A percentile compares a stretch with the other conserved stretches of the same genome.
phyloP scores from a whole-genome alignment of 2,329 filamentous ascomycete species.

The Penicillium decumbens region DNA sequence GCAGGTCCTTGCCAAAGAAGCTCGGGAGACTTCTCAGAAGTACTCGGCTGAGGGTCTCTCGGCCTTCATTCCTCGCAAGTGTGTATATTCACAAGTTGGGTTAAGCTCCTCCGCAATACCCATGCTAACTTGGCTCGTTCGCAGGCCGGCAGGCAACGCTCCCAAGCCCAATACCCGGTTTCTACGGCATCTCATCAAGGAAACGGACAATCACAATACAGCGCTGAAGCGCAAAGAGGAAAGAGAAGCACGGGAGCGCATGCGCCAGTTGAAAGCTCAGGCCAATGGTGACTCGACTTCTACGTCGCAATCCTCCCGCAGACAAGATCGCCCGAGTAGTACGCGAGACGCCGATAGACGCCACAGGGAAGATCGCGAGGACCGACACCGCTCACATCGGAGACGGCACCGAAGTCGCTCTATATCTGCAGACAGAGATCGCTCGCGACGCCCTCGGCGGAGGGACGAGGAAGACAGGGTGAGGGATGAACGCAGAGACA shows the following conservation, averaged over 20 bases:
- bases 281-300: constrained; percentile 21
- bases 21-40: constrained; percentile 65
- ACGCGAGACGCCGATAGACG: constrained; percentile 18
- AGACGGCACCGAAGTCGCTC: constrained; percentile 29
- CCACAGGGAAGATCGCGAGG: constrained; percentile 20
- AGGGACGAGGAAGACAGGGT: constrained; percentile 18
- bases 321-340: constrained; percentile 29
- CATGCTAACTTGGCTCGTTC: constrained; percentile 8
- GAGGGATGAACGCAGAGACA: constrained; percentile 15
- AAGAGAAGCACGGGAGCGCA: constrained; percentile 67
- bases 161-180: constrained; percentile 92
- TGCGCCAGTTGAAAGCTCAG: constrained; percentile 55
- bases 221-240: constrained; percentile 79
- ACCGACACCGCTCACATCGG: constrained; percentile 26
- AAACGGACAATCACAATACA: constrained; percentile 84
- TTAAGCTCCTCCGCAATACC: neutral
- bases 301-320: constrained; percentile 31
- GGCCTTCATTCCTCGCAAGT: constrained; percentile 58
- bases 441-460: constrained; percentile 22
- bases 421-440: constrained; percentile 23
- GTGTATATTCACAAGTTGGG: constrained; percentile 16
- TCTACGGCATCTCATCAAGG: constrained; percentile 78
- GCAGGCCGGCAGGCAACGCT: constrained; percentile 59
- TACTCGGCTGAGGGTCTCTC: constrained; percentile 72
- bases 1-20: constrained; percentile 72